A percentile compares a stretch with the other conserved stretches of the same genome.
These are phyloP conservation scores for Falciphora oryzae DNA, from an alignment of 2,329 filamentous ascomycete species.

Conservation along the genomic window DNA sequence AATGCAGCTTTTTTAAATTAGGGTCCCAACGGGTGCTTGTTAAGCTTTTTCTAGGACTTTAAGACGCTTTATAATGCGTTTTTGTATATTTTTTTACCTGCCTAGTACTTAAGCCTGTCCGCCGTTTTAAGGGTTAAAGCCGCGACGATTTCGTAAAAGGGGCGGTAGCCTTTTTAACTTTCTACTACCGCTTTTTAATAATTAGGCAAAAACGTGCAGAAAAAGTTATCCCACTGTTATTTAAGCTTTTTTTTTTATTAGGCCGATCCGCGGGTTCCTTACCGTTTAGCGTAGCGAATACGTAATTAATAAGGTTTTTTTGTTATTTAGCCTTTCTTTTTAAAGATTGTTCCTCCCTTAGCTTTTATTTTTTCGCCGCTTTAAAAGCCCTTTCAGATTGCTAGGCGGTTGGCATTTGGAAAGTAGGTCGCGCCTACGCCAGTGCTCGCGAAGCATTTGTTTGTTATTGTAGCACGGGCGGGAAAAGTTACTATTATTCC, in stretches of 20 bases:
- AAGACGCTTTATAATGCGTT: no score
- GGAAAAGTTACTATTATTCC: no score
- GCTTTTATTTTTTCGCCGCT: background rate
- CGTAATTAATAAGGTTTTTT: no score
- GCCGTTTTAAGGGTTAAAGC: background rate
- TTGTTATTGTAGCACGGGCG: no score
- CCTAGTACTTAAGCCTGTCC: background rate
- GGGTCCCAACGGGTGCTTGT: background rate
- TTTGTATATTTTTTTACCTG: background rate
- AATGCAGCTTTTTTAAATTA: background rate
- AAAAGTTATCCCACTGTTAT: background rate
- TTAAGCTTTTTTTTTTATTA: no score
- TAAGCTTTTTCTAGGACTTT: no score
- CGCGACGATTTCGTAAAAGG: background rate
- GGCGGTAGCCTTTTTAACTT: background rate
- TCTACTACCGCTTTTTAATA: background rate
- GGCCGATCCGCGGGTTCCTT: background rate
- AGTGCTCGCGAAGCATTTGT: no score
- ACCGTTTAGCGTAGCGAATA: background rate
- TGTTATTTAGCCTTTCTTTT: background rate
- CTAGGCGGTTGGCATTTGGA: no score
- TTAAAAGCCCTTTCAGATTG: no score
- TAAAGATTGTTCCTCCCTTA: background rate
- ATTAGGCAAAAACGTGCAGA: background rate
- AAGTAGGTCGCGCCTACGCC: no score